Percentiles rank a stretch among this genome's conserved stretches.
These are phyloP conservation scores for Pyricularia sp. DNA, from an alignment of 2,329 filamentous ascomycete genomes.

Conservation along the genomic window DNA sequence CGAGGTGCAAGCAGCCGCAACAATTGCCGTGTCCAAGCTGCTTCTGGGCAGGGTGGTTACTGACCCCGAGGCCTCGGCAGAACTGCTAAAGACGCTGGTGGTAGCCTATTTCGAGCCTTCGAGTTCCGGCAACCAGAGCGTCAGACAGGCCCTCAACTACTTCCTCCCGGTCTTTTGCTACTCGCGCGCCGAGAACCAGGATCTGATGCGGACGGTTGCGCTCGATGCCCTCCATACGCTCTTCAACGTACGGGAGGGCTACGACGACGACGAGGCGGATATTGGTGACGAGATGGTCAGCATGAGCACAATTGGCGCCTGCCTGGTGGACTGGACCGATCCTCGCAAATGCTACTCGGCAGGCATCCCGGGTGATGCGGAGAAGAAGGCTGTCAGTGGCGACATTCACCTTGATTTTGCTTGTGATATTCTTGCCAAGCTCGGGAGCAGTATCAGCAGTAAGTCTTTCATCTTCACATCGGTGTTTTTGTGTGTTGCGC, in stretches of 20 bases:
- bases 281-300: slow-evolving; percentile 68
- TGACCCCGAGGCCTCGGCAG: slow-evolving; percentile 50
- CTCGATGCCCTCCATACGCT: slow-evolving; percentile 65
- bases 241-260: slow-evolving; percentile 55
- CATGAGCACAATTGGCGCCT: slow-evolving; percentile 64
- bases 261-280: slow-evolving; percentile 63
- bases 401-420: slow-evolving; percentile 74
- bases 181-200: slow-evolving; percentile 68
- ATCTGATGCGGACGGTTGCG: slow-evolving; percentile 63
- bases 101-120: slow-evolving; percentile 83
- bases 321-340: slow-evolving; percentile 90
- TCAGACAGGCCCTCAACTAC: slow-evolving; percentile 80
- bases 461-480: slow-evolving; percentile 22
- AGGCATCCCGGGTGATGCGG: slow-evolving; percentile 30
- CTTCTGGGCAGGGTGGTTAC: slow-evolving; percentile 69
- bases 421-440: slow-evolving; percentile 60
- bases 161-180: slow-evolving; percentile 93
- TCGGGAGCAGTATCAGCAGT: slow-evolving; percentile 56
- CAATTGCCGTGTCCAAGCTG: slow-evolving; percentile 72
- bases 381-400: slow-evolving; percentile 54
- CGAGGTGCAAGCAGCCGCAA: slow-evolving; percentile 69
- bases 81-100: slow-evolving; percentile 74
- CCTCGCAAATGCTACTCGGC: slow-evolving; percentile 61
- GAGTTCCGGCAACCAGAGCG: slow-evolving; percentile 64
- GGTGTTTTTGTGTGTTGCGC: slow-evolving; percentile 14